Conservation (phyloP, 1,139 yeast genomes). For the Blastobotrys serpentis region DNA sequence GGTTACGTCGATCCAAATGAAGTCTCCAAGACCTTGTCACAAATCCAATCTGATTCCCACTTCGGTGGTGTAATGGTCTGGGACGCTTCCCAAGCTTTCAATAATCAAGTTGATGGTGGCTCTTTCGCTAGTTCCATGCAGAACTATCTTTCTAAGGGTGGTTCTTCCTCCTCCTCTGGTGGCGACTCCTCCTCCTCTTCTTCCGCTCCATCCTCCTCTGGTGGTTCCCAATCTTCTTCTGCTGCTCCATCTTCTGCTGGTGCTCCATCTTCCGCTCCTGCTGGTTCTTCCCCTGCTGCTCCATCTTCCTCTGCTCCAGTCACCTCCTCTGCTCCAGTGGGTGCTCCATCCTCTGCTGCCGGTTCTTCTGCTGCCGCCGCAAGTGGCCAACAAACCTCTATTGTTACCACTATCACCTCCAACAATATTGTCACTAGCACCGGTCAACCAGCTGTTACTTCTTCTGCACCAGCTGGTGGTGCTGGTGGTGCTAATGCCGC, state of each 20-base stretch:
- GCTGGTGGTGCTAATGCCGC: slow-evolving; percentile 19
- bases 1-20: slow-evolving; percentile 51
- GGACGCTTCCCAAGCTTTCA: slow-evolving; percentile 84
- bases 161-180: slow-evolving; percentile 16
- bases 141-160: slow-evolving; percentile 33
- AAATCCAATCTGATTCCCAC: slow-evolving; percentile 44
- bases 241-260: slow-evolving; percentile 16
- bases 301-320: slow-evolving; percentile 16
- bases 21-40: slow-evolving; percentile 28
- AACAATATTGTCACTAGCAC: slow-evolving; percentile 2
- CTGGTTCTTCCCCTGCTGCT: slow-evolving; percentile 17
- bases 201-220: slow-evolving; percentile 15
- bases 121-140: slow-evolving; percentile 49
- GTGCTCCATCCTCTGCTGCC: slow-evolving; percentile 19
- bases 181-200: slow-evolving; percentile 16
- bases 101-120: slow-evolving; percentile 49
- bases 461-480: slow-evolving; percentile 24
- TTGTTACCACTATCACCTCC: slow-evolving; percentile 8
- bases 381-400: slow-evolving; percentile 11
- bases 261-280: slow-evolving; percentile 14
- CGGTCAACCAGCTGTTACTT: slow-evolving; percentile 20
- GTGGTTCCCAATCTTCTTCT: slow-evolving; percentile 20
- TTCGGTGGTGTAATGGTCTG: slow-evolving; percentile 89
- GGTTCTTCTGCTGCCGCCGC: slow-evolving; percentile 21
- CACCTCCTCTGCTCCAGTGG: slow-evolving; percentile 11